Evolutionary conservation across 2,329 filamentous ascomycete genomes (phyloP).

Genomic region (Trichoderma koningiopsis): DNA sequence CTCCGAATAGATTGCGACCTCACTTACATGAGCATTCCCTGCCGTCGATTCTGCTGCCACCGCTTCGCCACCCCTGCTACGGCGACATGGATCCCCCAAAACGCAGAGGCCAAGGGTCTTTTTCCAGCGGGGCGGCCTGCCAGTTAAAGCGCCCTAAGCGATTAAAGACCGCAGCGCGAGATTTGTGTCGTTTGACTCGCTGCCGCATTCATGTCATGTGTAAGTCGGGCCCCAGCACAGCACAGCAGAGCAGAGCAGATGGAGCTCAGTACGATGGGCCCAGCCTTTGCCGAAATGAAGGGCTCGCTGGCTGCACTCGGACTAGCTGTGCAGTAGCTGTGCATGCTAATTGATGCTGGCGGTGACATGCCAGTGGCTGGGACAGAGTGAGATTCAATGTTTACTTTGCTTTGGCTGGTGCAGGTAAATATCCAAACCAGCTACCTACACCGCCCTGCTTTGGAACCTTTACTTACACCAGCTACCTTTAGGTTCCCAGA

Average conservation of each 20-base stretch:
- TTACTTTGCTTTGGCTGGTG: background rate
- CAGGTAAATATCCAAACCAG: background rate
- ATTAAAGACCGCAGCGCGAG: conserved; percentile 11
- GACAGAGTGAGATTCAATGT: background rate
- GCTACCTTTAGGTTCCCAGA: background rate
- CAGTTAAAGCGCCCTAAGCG: conserved; percentile 21
- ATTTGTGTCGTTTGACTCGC: background rate
- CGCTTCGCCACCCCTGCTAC: background rate
- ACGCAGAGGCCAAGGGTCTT: background rate
- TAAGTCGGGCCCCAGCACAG: background rate
- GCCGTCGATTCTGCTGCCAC: conserved; percentile 4
- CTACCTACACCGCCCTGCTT: conserved; percentile 4
- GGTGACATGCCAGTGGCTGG: background rate
- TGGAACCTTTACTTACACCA: background rate
- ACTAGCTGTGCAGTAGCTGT: background rate
- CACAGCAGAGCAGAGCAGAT: background rate
- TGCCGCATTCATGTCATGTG: conserved; percentile 7
- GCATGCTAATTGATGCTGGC: background rate
- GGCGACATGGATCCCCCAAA: conserved; percentile 9
- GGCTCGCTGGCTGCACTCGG: background rate
- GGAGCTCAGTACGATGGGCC: conserved; percentile 1
- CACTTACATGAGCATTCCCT: background rate
- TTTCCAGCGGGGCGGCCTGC: conserved; percentile 1
- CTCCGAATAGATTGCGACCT: background rate
- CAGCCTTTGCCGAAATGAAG: conserved; percentile 17